Evolutionary conservation across 1,284 basidiomycete species (phyloP), one percentile per base, ranked within the genome.

Genomic region (Moesziomyces sp.): DNA sequence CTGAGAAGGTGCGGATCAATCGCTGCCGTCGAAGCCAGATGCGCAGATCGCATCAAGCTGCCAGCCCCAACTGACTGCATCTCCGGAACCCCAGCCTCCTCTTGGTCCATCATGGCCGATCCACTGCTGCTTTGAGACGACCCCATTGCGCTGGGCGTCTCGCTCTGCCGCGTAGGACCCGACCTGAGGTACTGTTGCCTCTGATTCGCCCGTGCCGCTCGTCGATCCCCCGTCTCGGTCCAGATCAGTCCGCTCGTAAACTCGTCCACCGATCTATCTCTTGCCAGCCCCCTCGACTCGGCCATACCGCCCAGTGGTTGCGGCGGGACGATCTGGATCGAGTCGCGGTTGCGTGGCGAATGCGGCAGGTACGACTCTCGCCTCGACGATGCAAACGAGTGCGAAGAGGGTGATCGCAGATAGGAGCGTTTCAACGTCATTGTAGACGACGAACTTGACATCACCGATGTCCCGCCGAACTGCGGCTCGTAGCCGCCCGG

Each of bases 281-380:
- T 30, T 30, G 30, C 30, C 30, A 30, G 8, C 30, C 30, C 30
- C 30, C 30, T 30, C 30, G 30, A 8, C 8, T 30, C 30, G 2
- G 30, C 30, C 30, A 30, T 30, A 8, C 30, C 30, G 2, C 79
- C 79, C 11, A 81, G 76, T 24, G 79, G 79, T 46, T 80, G 78
- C 2, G 79, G 79, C 3, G 79, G 76, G 24, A 76, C 51, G 28
- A 81, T 79, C 51, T 79, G 78, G 23, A 81, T 79, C 46, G 61
- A 58, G 21, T 81, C 77, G 7, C 79, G 45, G 46, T 81, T 80
- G 24, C 64, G 51, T 13, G 78, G 78, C 46, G 73, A 67, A 38
- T 81, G 79, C 13, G 79, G 79, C 10, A 81, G 54, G 19, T 81
- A 81, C 13, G 76, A 77, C 9, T 30, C 18, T 79, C 76, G 21